Conservation (phyloP, 1,139 yeast species). For the Yamadazyma dushanensis region DNA sequence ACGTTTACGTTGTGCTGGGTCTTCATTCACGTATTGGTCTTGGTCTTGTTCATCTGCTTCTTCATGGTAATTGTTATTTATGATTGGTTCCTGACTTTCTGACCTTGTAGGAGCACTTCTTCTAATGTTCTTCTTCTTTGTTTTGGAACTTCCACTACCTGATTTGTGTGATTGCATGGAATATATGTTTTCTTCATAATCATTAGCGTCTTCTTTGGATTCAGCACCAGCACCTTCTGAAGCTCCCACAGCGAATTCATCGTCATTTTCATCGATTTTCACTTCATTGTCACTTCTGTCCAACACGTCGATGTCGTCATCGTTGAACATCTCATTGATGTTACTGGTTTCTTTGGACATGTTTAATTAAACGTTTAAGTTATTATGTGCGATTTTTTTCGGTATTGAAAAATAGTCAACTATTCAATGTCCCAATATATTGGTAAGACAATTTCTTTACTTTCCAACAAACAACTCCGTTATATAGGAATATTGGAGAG, state of each 20-base stretch:
- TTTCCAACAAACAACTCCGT: slow-evolving; percentile 84
- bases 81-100: slow-evolving; percentile 11
- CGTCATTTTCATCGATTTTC: slow-evolving; percentile 14
- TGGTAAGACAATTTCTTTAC: slow-evolving; percentile 88
- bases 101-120: slow-evolving; percentile 17
- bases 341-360: slow-evolving; percentile 8
- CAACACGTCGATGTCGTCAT: slow-evolving; percentile 10
- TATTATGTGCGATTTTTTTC: slow-evolving; percentile 2
- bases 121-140: slow-evolving; percentile 44
- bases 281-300: slow-evolving; percentile 8
- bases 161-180: slow-evolving; percentile 34
- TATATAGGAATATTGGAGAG: slow-evolving; percentile 86
- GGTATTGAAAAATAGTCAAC: not conserved
- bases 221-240: slow-evolving; percentile 6
- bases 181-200: slow-evolving; percentile 28
- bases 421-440: slow-evolving; percentile 74
- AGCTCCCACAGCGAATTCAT: slow-evolving; percentile 5
- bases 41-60: slow-evolving; percentile 13
- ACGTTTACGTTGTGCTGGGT: slow-evolving; percentile 58
- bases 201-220: slow-evolving; percentile 25
- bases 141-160: slow-evolving; percentile 18
- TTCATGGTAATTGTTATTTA: slow-evolving; percentile 9
- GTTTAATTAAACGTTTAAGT: not conserved
- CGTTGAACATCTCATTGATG: slow-evolving; percentile 15
- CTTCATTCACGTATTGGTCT: slow-evolving; percentile 32